These are phyloP conservation scores for Acanthamoeba culbertsoni DNA, from an alignment of 208 protist genomes.

Conservation along the genomic window DNA sequence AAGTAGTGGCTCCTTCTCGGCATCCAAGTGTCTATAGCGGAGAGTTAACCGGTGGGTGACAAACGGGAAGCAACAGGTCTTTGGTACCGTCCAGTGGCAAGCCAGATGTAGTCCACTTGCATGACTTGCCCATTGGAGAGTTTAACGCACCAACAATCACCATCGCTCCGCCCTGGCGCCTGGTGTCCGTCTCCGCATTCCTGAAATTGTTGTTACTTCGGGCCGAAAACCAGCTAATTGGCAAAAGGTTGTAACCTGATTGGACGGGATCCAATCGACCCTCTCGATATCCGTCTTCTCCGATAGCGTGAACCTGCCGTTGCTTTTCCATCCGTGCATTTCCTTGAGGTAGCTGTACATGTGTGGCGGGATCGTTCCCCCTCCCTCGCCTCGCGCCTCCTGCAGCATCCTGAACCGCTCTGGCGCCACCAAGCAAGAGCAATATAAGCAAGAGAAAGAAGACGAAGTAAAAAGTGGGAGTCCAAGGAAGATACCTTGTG, in stretches of 20 bases:
- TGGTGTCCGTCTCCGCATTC: background rate
- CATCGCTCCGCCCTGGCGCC: background rate
- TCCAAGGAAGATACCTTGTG: background rate
- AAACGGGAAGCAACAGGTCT: background rate
- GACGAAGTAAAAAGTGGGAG: background rate
- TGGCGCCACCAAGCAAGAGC: background rate
- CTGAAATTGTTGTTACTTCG: background rate
- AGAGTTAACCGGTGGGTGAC: too few species aligned
- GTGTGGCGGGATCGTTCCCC: background rate
- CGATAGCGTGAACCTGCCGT: background rate
- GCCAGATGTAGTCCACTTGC: constrained; percentile 10
- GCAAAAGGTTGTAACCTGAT: background rate
- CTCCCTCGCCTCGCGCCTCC: background rate
- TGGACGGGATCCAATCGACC: background rate
- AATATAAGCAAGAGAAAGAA: background rate
- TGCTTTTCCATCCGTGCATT: background rate
- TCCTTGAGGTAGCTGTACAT: background rate
- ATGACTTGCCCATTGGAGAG: background rate
- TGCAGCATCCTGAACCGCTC: background rate
- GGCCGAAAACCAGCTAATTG: background rate
- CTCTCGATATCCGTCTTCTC: background rate
- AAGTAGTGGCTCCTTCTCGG: background rate
- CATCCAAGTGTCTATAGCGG: background rate
- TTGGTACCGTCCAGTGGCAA: background rate
- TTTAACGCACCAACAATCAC: background rate